Evolutionary conservation across 352 stramenopile genomes (phyloP).

Genomic region (Phytophthora palmivora): DNA sequence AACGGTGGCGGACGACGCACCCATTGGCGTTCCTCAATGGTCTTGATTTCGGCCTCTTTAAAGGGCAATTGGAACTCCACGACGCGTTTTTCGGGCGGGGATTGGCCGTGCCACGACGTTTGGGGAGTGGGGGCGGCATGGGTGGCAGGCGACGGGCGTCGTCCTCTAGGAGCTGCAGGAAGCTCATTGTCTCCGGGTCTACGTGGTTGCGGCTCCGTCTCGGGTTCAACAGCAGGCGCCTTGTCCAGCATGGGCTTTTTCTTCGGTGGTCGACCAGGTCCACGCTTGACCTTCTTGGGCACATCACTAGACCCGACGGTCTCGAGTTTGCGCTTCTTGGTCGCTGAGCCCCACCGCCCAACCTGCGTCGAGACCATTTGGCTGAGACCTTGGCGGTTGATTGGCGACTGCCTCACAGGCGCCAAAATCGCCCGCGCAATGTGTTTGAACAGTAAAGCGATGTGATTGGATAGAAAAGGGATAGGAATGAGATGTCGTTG

Average conservation of each 20-base stretch:
- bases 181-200: constrained; percentile 34
- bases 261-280: constrained; percentile 20
- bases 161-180: constrained; percentile 40
- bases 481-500: not conserved
- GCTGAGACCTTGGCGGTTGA: constrained; percentile 28
- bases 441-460: no score
- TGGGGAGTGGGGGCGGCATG: constrained; percentile 7
- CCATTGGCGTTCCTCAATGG: constrained; percentile 53
- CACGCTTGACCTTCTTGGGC: constrained; percentile 22
- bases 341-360: constrained; percentile 1
- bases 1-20: constrained; percentile 64
- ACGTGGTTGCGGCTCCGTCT: constrained; percentile 2
- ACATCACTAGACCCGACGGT: not conserved
- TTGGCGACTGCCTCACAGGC: constrained; percentile 35
- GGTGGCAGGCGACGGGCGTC: constrained; percentile 28
- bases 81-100: constrained; percentile 10
- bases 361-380: constrained; percentile 17
- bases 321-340: constrained; percentile 42
- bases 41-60: constrained; percentile 42
- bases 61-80: constrained; percentile 50
- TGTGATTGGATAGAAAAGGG: constrained; percentile 23
- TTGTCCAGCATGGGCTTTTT: constrained; percentile 14
- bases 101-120: constrained; percentile 11
- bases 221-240: constrained; percentile 4
- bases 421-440: constrained; percentile 39